phyloP scores from a whole-genome alignment of 2,329 filamentous ascomycete genomes.

The Pestalotiopsis sp. region DNA sequence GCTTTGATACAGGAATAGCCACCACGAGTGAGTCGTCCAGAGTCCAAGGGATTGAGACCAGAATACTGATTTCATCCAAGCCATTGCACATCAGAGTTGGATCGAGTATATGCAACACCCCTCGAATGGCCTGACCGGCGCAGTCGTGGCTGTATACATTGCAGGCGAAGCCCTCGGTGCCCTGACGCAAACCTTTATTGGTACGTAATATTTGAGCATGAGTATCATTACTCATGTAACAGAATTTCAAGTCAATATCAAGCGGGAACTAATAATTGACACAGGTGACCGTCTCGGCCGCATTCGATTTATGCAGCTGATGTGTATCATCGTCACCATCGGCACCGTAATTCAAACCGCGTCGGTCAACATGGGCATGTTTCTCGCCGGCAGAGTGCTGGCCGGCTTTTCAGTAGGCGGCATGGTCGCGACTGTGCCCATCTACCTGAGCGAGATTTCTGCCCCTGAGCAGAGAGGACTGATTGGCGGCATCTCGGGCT shows the following conservation, averaged over 20 bases:
- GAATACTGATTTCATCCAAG: slow-evolving; percentile 25
- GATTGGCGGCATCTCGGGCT: slow-evolving; percentile 56
- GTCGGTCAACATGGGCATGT: slow-evolving; percentile 57
- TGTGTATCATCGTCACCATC: slow-evolving; percentile 57
- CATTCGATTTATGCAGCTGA: slow-evolving; percentile 55
- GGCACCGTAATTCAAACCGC: slow-evolving; percentile 57
- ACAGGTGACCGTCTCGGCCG: slow-evolving; percentile 50
- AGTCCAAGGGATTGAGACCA: not conserved
- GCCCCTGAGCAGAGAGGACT: slow-evolving; percentile 51
- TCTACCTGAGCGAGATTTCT: slow-evolving; percentile 59
- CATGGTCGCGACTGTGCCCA: slow-evolving; percentile 54
- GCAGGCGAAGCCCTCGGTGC: slow-evolving; percentile 61
- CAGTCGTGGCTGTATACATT: slow-evolving; percentile 61
- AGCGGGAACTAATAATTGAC: no score
- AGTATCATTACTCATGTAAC: no score
- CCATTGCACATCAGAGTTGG: slow-evolving; percentile 64
- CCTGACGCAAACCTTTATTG: slow-evolving; percentile 54
- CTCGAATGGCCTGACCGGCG: slow-evolving; percentile 55
- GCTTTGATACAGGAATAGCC: slow-evolving; percentile 61
- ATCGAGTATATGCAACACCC: slow-evolving; percentile 61
- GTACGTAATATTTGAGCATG: slow-evolving; percentile 15
- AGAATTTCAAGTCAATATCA: no score
- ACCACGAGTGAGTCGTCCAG: slow-evolving; percentile 48
- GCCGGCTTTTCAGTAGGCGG: slow-evolving; percentile 48
- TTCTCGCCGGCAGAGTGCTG: slow-evolving; percentile 50